phyloP scores from a whole-genome alignment of 257 asterid genomes.

The Nicotiana attenuata region DNA sequence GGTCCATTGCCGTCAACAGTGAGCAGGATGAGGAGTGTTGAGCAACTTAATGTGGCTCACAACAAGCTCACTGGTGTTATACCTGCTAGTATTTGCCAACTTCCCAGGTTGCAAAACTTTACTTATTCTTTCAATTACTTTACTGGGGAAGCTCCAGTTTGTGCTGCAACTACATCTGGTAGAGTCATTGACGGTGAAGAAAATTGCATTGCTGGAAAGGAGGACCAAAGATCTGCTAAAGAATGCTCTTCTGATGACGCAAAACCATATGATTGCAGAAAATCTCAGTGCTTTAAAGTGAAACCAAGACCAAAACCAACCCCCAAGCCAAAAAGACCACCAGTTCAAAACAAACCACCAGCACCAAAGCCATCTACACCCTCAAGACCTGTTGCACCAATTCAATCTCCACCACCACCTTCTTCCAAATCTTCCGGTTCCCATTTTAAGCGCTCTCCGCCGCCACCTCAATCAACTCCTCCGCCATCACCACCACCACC shows the following conservation, averaged over 20 bases:
- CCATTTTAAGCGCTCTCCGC: background rate
- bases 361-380: background rate
- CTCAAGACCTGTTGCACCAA: slow-evolving; percentile 14
- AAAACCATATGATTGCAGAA: slow-evolving; percentile 67
- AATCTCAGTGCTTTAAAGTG: slow-evolving; percentile 38
- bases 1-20: slow-evolving; percentile 47
- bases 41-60: slow-evolving; percentile 58
- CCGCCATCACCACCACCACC: slow-evolving; percentile 22
- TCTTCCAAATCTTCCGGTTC: slow-evolving; percentile 1
- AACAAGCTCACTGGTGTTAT: slow-evolving; percentile 55
- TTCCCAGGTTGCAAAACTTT: slow-evolving; percentile 55
- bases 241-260: slow-evolving; percentile 75
- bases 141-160: slow-evolving; percentile 48
- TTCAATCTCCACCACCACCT: slow-evolving; percentile 23
- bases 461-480: slow-evolving; percentile 13
- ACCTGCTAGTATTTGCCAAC: slow-evolving; percentile 44
- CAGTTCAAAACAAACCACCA: background rate
- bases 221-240: slow-evolving; percentile 49
- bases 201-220: slow-evolving; percentile 68
- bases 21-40: slow-evolving; percentile 43
- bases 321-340: slow-evolving; percentile 5
- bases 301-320: slow-evolving; percentile 7
- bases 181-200: slow-evolving; percentile 38
- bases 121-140: slow-evolving; percentile 57
- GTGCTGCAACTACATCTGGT: slow-evolving; percentile 25